Conservation (phyloP, 768 basidiomycete genomes). For the Mycena latifolia region DNA sequence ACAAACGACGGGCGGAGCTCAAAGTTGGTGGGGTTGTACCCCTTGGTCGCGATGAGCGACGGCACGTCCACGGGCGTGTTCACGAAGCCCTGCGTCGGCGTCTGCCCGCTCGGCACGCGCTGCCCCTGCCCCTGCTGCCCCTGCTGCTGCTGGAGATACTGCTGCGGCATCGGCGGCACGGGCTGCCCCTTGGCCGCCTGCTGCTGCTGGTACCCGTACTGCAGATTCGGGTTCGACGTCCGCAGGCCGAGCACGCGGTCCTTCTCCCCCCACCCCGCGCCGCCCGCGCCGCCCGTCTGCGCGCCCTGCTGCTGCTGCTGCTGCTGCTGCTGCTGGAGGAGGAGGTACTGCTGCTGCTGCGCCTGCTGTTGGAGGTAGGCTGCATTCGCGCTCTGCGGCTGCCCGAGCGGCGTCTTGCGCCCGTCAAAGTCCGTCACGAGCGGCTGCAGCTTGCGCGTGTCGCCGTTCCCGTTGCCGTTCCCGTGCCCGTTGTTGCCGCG, state of each 20-base stretch:
- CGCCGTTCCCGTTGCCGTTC: slow-evolving; percentile 41
- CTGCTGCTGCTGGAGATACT: slow-evolving; percentile 64
- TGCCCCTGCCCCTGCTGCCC: no score
- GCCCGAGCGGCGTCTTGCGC: slow-evolving; percentile 69
- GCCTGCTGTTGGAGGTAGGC: slow-evolving; percentile 55
- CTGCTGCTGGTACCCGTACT: slow-evolving; percentile 70
- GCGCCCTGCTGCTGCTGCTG: slow-evolving; percentile 40
- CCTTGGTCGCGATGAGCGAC: slow-evolving; percentile 86
- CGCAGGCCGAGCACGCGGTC: slow-evolving; percentile 56
- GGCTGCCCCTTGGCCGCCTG: slow-evolving; percentile 60
- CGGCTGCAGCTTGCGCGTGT: slow-evolving; percentile 55
- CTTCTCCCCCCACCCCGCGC: slow-evolving; percentile 31
- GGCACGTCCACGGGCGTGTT: slow-evolving; percentile 87
- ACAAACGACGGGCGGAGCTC: slow-evolving; percentile 86
- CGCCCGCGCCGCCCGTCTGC: slow-evolving; percentile 44
- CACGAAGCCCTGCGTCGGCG: slow-evolving; percentile 55
- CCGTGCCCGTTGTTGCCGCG: slow-evolving; percentile 46
- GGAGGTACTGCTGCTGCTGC: slow-evolving; percentile 45
- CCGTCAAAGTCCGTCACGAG: slow-evolving; percentile 75
- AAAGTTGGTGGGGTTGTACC: slow-evolving; percentile 91
- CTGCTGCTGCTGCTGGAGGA: slow-evolving; percentile 40
- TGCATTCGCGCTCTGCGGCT: slow-evolving; percentile 56
- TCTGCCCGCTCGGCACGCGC: slow-evolving; percentile 50
- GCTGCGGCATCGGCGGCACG: slow-evolving; percentile 80
- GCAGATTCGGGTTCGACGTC: slow-evolving; percentile 77